These are phyloP conservation scores for Trametopsis cervina DNA, from an alignment of 768 basidiomycete genomes.

Conservation along the genomic window DNA sequence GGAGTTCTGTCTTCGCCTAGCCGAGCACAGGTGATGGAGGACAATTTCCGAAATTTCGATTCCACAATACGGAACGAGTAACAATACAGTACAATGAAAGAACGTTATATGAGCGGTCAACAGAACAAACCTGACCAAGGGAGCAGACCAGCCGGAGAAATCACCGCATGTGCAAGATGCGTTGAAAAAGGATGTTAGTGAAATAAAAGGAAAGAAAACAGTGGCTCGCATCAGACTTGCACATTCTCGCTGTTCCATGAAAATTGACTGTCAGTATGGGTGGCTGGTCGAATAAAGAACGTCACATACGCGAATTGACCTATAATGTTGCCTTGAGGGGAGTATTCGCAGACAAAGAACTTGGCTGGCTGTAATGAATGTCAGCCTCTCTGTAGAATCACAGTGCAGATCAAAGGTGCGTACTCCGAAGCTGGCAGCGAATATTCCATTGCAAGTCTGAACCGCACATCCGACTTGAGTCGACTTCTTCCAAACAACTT, in stretches of 20 bases:
- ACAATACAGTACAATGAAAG: too few species aligned
- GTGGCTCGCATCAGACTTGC: slow-evolving; percentile 15
- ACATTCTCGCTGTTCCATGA: slow-evolving; percentile 24
- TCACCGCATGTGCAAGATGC: slow-evolving; percentile 2
- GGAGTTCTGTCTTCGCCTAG: too few species aligned
- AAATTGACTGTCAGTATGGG: not conserved
- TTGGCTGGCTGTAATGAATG: slow-evolving; percentile 36
- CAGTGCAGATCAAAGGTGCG: slow-evolving; percentile 17
- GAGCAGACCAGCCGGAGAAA: not conserved
- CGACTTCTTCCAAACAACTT: slow-evolving; percentile 63
- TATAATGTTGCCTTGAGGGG: slow-evolving; percentile 53
- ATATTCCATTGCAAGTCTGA: slow-evolving; percentile 50
- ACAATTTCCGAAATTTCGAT: too few species aligned
- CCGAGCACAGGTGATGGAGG: too few species aligned
- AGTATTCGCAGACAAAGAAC: slow-evolving; percentile 68
- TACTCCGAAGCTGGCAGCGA: slow-evolving; percentile 48
- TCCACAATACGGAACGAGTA: too few species aligned
- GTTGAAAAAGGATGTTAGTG: not conserved
- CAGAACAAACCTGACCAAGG: not conserved
- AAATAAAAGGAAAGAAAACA: not conserved
- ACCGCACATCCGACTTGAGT: slow-evolving; percentile 60
- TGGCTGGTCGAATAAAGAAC: not conserved
- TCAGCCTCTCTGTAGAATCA: not conserved
- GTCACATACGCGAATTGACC: slow-evolving; percentile 52
- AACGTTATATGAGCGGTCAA: too few species aligned